Evolutionary conservation across 148 eudicot genomes (phyloP), one percentile per base, ranked within the genome.

Genomic region (Rhododendron kiyosumense): DNA sequence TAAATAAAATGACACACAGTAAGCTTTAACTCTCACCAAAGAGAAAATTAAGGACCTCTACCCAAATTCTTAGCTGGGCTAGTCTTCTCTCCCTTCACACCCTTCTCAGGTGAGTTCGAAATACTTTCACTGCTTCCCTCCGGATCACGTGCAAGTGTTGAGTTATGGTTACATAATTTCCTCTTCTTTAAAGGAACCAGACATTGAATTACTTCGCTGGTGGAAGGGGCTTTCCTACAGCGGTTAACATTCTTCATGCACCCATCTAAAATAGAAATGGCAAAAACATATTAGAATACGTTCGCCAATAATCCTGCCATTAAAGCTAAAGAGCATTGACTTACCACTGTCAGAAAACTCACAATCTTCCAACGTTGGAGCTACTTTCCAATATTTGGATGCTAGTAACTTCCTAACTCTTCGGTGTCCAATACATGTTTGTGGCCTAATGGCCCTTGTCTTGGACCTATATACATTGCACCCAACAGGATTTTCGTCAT

Each of bases 51-150:
- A 71, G 52, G 82, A 94, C 98, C 99, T 93, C 87, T 91, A 87
- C 88, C 88, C n/a, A 84, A 69, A 28, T 28, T 4, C 75, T 69
- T 86, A 84, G 88, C 85, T 13, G 90, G 87, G 78, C 81, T 87
- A 85, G 77, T 88, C 89, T 87, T 92, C 38, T 85, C 90, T 52
- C 84, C 87, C 86, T 87, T 90, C n/a, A 80, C 43, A 57, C 93
- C 89, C 86, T 92, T 95, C 87, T 88, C 93, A 61, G 94, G 94
- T 26, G 93, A 91, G 83, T 94, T 95, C 51, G 96, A 95, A 83
- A 93, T 93, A 83, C 98, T 97, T 87, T 91, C 94, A 89, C 94
- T 89, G 67, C 95, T 95, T 67, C 90, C 90, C 85, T 93, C 94
- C 81, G 92, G 91, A 87, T 90, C 95, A 86, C 83, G 90, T 74